These are phyloP conservation scores for Aphanomyces invadans DNA, from an alignment of 352 stramenopile species.

Conservation along the genomic window DNA sequence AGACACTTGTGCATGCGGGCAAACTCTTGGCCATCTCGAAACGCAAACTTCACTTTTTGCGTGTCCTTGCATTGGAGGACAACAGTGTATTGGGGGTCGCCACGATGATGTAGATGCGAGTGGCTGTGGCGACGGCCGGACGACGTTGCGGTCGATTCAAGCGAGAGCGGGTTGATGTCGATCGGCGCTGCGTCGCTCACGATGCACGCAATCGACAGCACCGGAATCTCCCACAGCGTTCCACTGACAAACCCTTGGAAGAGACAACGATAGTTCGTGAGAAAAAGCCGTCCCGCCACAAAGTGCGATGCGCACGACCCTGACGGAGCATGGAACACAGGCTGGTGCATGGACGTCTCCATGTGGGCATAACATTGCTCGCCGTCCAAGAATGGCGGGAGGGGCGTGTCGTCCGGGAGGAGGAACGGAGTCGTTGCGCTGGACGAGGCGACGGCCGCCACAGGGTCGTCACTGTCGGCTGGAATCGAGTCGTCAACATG, in stretches of 20 bases:
- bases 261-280: slow-evolving; percentile 79
- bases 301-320: slow-evolving; percentile 62
- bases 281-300: slow-evolving; percentile 64
- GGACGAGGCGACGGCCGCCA: not conserved
- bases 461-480: not conserved
- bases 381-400: slow-evolving; percentile 48
- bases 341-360: slow-evolving; percentile 58
- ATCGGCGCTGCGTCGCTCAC: slow-evolving; percentile 31
- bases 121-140: too few species aligned
- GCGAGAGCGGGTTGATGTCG: slow-evolving; percentile 25
- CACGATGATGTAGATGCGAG: slow-evolving; percentile 34
- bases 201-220: slow-evolving; percentile 65
- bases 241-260: slow-evolving; percentile 39
- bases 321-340: slow-evolving; percentile 15
- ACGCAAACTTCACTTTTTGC: slow-evolving; percentile 55
- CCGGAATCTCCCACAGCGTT: slow-evolving; percentile 60
- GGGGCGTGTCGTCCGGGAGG: not conserved
- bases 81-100: slow-evolving; percentile 50
- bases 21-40: slow-evolving; percentile 66
- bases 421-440: too few species aligned
- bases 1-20: slow-evolving; percentile 70
- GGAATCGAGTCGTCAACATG: slow-evolving; percentile 30
- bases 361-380: slow-evolving; percentile 76
- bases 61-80: slow-evolving; percentile 76
- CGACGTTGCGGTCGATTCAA: too few species aligned